phyloP scores from a whole-genome alignment of 1,284 basidiomycete genomes.

The Ceratobasidium papillatum region DNA sequence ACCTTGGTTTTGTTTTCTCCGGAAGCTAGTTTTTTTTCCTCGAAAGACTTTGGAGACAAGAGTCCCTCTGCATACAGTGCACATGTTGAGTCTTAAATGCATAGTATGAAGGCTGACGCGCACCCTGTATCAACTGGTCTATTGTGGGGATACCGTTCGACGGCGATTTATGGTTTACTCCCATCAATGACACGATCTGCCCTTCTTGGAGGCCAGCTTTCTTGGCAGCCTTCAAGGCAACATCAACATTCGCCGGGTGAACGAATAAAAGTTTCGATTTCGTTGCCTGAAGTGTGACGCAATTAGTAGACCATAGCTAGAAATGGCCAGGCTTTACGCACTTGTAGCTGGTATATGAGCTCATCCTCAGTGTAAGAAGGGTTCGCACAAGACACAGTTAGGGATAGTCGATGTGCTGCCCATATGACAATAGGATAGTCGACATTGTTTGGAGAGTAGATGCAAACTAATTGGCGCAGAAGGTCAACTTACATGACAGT shows the following conservation, averaged over 20 bases:
- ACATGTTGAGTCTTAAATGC: background rate
- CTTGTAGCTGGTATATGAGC: slow-evolving; percentile 51
- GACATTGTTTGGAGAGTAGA: slow-evolving; percentile 49
- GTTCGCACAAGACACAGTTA: slow-evolving; percentile 59
- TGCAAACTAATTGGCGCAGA: slow-evolving; percentile 2
- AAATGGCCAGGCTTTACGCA: background rate
- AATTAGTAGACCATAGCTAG: background rate
- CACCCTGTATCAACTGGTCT: slow-evolving; percentile 56
- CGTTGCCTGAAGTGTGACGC: slow-evolving; percentile 56
- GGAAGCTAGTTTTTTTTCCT: slow-evolving; percentile 61
- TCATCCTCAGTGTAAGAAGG: slow-evolving; percentile 74
- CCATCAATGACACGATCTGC: slow-evolving; percentile 65
- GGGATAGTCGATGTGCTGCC: slow-evolving; percentile 70
- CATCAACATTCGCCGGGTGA: slow-evolving; percentile 63
- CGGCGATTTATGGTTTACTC: slow-evolving; percentile 43
- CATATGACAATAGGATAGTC: slow-evolving; percentile 78
- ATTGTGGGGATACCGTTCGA: slow-evolving; percentile 53
- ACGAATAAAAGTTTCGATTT: slow-evolving; percentile 67
- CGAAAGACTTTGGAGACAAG: slow-evolving; percentile 56
- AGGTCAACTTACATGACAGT: background rate
- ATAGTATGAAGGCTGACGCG: background rate
- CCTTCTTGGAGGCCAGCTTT: slow-evolving; percentile 62
- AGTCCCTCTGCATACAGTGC: slow-evolving; percentile 59
- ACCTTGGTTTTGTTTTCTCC: slow-evolving; percentile 74
- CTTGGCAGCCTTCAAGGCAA: slow-evolving; percentile 62